phyloP scores from a whole-genome alignment of 148 eudicot genomes.

The Nepenthes mirabilis region DNA sequence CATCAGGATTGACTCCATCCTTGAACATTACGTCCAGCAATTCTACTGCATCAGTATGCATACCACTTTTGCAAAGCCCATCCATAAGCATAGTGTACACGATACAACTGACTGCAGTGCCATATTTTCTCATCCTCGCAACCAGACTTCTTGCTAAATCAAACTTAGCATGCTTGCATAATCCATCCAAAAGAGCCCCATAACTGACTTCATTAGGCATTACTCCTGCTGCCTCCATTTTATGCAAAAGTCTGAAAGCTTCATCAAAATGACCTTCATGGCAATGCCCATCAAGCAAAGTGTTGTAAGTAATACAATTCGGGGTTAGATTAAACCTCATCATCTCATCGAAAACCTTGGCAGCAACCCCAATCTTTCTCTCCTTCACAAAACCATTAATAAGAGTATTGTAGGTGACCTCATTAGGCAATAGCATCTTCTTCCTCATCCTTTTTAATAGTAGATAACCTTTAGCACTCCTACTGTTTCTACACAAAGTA shows the following conservation, averaged over 20 bases:
- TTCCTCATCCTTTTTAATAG: constrained; percentile 62
- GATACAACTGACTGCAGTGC: constrained; percentile 18
- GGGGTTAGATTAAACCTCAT: constrained; percentile 30
- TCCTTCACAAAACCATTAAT: constrained; percentile 68
- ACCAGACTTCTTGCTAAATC: constrained; percentile 45
- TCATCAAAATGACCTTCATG: constrained; percentile 40
- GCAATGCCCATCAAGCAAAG: constrained; percentile 66
- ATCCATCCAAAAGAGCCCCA: constrained; percentile 61
- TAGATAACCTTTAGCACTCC: constrained; percentile 60
- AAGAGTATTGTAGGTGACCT: constrained; percentile 70
- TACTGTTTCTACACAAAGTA: constrained; percentile 40
- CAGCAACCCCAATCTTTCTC: constrained; percentile 57
- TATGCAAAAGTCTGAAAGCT: constrained; percentile 38
- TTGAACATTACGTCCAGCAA: constrained; percentile 40
- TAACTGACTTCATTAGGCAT: constrained; percentile 58
- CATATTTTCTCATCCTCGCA: constrained; percentile 39
- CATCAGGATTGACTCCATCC: constrained; percentile 42
- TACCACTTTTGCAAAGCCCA: constrained; percentile 49
- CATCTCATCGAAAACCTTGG: constrained; percentile 61
- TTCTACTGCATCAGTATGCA: constrained; percentile 37
- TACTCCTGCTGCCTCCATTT: constrained; percentile 49
- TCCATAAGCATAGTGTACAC: constrained; percentile 62
- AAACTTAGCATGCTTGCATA: constrained; percentile 50
- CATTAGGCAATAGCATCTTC: constrained; percentile 43
- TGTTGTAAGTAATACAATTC: constrained; percentile 51